phyloP scores from a whole-genome alignment of 2,329 filamentous ascomycete species.

The Graphilbum sp. region DNA sequence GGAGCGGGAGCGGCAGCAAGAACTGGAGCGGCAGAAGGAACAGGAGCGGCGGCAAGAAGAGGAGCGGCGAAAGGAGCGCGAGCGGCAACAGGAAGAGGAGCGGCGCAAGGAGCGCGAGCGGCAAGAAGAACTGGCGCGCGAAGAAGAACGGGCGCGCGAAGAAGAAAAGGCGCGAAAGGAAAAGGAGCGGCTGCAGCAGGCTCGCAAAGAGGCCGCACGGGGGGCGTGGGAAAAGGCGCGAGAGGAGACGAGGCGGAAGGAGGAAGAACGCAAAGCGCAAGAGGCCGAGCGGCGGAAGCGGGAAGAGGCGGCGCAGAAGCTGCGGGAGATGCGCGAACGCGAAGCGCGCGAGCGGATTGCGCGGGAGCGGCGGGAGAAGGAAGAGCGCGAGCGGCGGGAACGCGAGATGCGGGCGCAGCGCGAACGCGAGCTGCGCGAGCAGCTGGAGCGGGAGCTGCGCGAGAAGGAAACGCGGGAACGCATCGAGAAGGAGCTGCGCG shows the following conservation, averaged over 20 bases:
- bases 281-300: conserved; percentile 45
- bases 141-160: neutral
- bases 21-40: conserved; percentile 22
- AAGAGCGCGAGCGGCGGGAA: conserved; percentile 17
- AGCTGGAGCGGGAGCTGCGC: conserved; percentile 21
- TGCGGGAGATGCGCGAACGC: conserved; percentile 13
- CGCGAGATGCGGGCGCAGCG: conserved; percentile 11
- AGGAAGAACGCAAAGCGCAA: conserved; percentile 45
- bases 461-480: conserved; percentile 21
- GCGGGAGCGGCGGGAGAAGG: conserved; percentile 12
- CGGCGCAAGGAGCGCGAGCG: conserved; percentile 6
- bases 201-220: neutral
- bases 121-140: conserved; percentile 12
- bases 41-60: conserved; percentile 8
- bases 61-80: conserved; percentile 2
- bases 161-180: neutral
- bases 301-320: conserved; percentile 35
- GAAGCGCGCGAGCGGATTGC: conserved; percentile 19
- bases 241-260: conserved; percentile 46
- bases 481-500: conserved; percentile 27
- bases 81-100: conserved; percentile 19
- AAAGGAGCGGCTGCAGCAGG: neutral
- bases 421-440: conserved; percentile 29
- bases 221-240: conserved; percentile 52
- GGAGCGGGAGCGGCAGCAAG: conserved; percentile 31